These are phyloP conservation scores for Lablab purpureus DNA, from an alignment of 306 rosid genomes.

Conservation along the genomic window DNA sequence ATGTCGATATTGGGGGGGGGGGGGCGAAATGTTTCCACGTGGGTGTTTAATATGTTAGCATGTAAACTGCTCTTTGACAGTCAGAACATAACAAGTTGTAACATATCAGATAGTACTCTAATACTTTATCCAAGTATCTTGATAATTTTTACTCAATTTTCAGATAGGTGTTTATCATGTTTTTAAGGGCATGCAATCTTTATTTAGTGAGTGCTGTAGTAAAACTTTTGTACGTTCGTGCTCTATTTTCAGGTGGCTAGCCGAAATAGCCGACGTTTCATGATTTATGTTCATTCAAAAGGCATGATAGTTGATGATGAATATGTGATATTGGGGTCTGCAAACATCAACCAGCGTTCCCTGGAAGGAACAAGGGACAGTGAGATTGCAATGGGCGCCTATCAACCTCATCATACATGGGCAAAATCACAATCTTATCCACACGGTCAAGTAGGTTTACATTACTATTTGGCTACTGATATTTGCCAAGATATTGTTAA, in stretches of 20 bases:
- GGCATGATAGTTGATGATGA: slow-evolving; percentile 99
- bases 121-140: slow-evolving; percentile 6
- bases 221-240: slow-evolving; percentile 27
- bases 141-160: background rate
- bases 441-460: slow-evolving; percentile 72
- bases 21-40: background rate
- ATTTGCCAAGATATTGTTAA: slow-evolving; percentile 14
- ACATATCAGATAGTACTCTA: slow-evolving; percentile 2
- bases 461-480: background rate
- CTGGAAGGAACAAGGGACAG: slow-evolving; percentile 99
- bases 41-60: background rate
- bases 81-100: slow-evolving; percentile 21
- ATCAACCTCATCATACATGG: slow-evolving; percentile 90
- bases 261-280: slow-evolving; percentile 78
- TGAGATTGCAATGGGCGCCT: slow-evolving; percentile 98
- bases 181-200: slow-evolving; percentile 26
- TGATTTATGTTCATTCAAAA: slow-evolving; percentile 97
- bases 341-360: slow-evolving; percentile 95
- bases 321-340: slow-evolving; percentile 89
- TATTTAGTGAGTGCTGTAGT: background rate
- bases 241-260: slow-evolving; percentile 67
- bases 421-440: slow-evolving; percentile 67
- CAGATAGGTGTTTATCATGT: background rate
- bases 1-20: background rate
- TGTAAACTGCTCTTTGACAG: background rate